phyloP scores from a whole-genome alignment of 306 rosid genomes.

The Casuarina cunninghamiana region DNA sequence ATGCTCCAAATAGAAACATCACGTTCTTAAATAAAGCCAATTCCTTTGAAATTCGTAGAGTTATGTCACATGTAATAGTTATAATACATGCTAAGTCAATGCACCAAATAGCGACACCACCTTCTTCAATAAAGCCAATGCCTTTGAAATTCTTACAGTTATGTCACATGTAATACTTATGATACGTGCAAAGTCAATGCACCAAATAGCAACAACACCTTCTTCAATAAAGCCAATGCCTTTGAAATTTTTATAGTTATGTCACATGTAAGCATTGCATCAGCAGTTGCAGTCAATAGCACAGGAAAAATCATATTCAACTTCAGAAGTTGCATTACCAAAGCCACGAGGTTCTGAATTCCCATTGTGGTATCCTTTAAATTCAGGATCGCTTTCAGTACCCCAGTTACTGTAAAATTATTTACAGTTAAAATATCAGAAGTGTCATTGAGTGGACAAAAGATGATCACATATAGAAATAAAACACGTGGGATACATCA shows the following conservation, averaged over 20 bases:
- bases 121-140: background rate
- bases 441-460: background rate
- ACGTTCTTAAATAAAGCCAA: background rate
- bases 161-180: background rate
- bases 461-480: background rate
- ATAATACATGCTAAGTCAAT: background rate
- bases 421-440: conserved; percentile 26
- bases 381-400: conserved; percentile 93
- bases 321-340: conserved; percentile 50
- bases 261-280: background rate
- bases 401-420: conserved; percentile 84
- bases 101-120: background rate
- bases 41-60: no score
- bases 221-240: background rate
- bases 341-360: conserved; percentile 97
- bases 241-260: background rate
- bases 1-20: background rate
- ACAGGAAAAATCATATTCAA: conserved; percentile 1
- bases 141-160: background rate
- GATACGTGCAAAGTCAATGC: background rate
- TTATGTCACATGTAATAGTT: background rate
- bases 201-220: background rate
- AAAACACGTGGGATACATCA: background rate
- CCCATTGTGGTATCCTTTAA: conserved; percentile 98
- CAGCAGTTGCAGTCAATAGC: background rate